Conservation (phyloP, 106 monocot species). For the Cymbidium sinense region DNA sequence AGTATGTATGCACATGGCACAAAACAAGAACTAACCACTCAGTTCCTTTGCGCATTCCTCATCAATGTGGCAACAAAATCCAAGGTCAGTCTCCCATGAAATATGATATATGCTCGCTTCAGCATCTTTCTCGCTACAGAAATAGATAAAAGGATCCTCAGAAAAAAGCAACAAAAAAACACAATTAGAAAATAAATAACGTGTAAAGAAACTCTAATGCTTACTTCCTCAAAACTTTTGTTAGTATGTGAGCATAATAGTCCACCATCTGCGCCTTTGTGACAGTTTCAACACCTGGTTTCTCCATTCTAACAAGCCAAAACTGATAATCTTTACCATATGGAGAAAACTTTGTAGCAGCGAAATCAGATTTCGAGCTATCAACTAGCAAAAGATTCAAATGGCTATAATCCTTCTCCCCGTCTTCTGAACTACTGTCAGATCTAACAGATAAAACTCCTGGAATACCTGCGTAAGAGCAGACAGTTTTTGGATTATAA, state of each 20-base stretch:
- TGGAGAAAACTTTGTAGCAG: conserved; percentile 22
- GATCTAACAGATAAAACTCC: conserved; percentile 60
- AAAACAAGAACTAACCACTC: conserved; percentile 39
- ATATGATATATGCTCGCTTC: conserved; percentile 80
- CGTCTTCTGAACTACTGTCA: conserved; percentile 29
- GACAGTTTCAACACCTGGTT: conserved; percentile 77
- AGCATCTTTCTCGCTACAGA: conserved; percentile 75
- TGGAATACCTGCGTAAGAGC: conserved; percentile 36
- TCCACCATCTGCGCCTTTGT: conserved; percentile 93
- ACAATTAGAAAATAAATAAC: not conserved
- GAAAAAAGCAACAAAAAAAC: not conserved
- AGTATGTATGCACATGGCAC: not conserved
- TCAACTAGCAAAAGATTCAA: conserved; percentile 11
- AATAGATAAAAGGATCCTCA: not conserved
- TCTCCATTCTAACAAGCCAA: conserved; percentile 80
- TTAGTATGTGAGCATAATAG: conserved; percentile 60
- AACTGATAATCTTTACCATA: conserved; percentile 24
- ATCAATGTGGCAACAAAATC: conserved; percentile 91
- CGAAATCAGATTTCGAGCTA: conserved; percentile 17
- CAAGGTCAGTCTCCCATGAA: conserved; percentile 81
- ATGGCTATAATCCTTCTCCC: conserved; percentile 27
- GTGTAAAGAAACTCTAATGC: conserved; percentile 5
- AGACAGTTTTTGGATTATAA: not conserved
- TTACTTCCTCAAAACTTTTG: conserved; percentile 88
- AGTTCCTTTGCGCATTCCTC: conserved; percentile 70